Percentiles rank a stretch among this genome's conserved stretches.
These are phyloP conservation scores for Saturnispora sekii DNA, from an alignment of 805 yeast genomes.

Conservation along the genomic window DNA sequence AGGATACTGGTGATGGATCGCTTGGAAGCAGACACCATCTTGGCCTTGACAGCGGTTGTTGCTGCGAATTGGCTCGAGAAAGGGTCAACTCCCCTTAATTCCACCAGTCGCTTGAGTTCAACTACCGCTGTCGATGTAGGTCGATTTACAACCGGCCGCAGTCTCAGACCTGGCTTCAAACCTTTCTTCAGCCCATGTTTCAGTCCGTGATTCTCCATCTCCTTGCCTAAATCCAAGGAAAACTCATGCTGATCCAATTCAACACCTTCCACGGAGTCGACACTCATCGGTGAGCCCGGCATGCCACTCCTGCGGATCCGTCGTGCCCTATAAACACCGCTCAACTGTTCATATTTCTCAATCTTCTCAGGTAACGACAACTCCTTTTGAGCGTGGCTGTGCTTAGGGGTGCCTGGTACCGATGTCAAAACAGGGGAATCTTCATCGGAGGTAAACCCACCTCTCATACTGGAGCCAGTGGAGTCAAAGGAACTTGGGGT, in stretches of 20 bases:
- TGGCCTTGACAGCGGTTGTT: not conserved
- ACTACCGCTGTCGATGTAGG: conserved; percentile 7
- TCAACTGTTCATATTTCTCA: conserved; percentile 23
- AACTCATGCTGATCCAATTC: not conserved
- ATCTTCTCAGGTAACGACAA: conserved; percentile 19
- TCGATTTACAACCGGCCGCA: conserved; percentile 10
- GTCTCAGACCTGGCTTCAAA: not conserved
- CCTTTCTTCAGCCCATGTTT: no score
- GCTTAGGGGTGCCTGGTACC: not conserved
- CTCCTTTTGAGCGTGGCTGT: not conserved
- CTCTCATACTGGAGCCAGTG: not conserved
- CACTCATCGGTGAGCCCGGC: conserved; percentile 6
- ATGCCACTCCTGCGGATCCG: conserved; percentile 11
- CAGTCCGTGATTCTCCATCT: no score
- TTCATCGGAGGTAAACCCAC: not conserved
- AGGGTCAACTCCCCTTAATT: conserved; percentile 1
- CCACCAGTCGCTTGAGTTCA: conserved; percentile 11
- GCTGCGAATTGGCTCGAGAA: not conserved
- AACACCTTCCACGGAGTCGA: not conserved
- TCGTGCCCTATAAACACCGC: conserved; percentile 16
- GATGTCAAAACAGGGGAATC: not conserved
- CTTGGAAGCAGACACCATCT: not conserved
- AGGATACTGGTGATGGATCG: conserved; percentile 19
- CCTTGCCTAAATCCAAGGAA: no score
- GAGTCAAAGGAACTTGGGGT: conserved; percentile 12